Evolutionary conservation across 1,139 yeast genomes (phyloP), one percentile per base, ranked within the genome.

Genomic region (Ashbya aceris): DNA sequence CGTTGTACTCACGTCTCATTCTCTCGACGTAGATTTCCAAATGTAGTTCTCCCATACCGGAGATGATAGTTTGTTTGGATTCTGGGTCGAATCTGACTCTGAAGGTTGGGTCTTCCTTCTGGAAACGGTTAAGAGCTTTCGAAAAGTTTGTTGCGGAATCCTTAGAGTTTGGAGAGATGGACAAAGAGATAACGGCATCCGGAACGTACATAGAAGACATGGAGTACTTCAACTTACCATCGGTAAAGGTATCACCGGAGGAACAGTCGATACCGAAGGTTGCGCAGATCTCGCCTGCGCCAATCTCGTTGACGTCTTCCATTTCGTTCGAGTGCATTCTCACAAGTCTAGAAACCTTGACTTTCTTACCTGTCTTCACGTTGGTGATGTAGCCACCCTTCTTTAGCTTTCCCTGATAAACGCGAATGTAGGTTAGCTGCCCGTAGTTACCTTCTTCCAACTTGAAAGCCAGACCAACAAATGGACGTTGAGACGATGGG

Each of bases 191-290:
- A 50, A 93, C 98, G 0, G 98, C 96, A 65, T 91, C 98, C 5
- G 98, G 98, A 47, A 91, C 97, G 67, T 74, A 91, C 98, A 91
- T 91, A 7, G 97, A 85, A 46, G 94, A 79, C 97, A 91, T 89
- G 47, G 96, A 81, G 56, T 83, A 82, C 52, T 79, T 72, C 46
- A 79, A 70, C 38, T 75, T 74, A 40, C 94, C 89, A 56, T 83
- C 93, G 41, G 95, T 83, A 66, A 91, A 91, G 8, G 97, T 87
- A 62, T 91, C 98, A 60, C 99, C 99, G 8, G 98, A 93, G n/a
- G 97, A 83, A 74, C 99, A 91, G 65, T 93, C 98, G 55, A 91
- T 83, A 67, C 99, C 99, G 58, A 93, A 91, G 49, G 98, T 91
- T 42, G 99, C 99, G 70, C 99, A 93, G 56, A 91, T 91, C 69